phyloP scores from a whole-genome alignment of 345 rosid species.

The Hirschfeldia incana region DNA sequence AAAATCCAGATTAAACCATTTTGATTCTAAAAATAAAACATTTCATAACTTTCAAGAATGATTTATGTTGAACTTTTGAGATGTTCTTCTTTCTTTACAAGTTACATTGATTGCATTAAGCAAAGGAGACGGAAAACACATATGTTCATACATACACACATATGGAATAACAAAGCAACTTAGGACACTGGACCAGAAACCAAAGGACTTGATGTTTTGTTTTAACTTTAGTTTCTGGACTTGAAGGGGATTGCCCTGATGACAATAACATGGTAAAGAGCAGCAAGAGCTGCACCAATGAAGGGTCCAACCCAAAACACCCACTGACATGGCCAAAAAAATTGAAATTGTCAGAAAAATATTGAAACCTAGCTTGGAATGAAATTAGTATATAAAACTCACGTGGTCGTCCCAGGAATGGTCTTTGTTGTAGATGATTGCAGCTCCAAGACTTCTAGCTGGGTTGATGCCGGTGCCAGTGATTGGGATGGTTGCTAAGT shows the following conservation, averaged over 20 bases:
- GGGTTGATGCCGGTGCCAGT: constrained; percentile 76
- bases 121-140: constrained; percentile 17
- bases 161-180: constrained; percentile 9
- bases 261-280: constrained; percentile 63
- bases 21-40: neutral
- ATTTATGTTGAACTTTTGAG: constrained; percentile 21
- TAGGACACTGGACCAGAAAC: constrained; percentile 6
- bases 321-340: constrained; percentile 45
- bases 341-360: neutral
- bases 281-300: constrained; percentile 73
- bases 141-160: constrained; percentile 1
- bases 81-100: constrained; percentile 15
- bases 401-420: constrained; percentile 69
- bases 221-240: constrained; percentile 31
- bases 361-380: neutral
- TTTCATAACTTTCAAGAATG: neutral
- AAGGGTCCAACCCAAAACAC: constrained; percentile 83
- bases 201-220: constrained; percentile 15
- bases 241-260: constrained; percentile 82
- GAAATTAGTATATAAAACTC: constrained; percentile 15
- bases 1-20: neutral
- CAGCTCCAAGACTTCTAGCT: constrained; percentile 73
- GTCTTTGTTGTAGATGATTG: constrained; percentile 59
- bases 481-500: constrained; percentile 67
- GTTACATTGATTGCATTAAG: neutral